Base-by-base conservation (phyloP, 495 filamentous ascomycete species). In the Beverwykella pulmonaria region DNA sequence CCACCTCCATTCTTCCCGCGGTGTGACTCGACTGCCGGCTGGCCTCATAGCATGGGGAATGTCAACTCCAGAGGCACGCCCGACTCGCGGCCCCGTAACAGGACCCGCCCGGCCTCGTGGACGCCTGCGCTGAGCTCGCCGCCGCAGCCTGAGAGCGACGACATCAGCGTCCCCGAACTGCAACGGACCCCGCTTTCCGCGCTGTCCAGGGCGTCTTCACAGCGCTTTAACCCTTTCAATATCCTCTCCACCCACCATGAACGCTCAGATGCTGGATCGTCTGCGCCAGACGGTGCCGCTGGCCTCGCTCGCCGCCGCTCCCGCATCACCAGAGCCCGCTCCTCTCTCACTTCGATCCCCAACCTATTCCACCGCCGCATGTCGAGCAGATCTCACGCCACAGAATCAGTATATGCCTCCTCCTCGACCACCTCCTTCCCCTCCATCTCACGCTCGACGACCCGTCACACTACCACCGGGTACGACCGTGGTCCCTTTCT, bases 311-410 rank as follows among this genome's bases (percentile, higher is more conserved):
- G 69, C n/a, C 65, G 69, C 29, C 57, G 46, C 26, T 74, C 71
- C 8, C 29, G 71, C 12, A 65, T 74, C 27, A 65, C 39, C 30
- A 41, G 72, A 25, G 66, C 66, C 49, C 72, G 72, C 58, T 46
- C 70, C 23, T 65, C 66, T 46, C 64, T 74, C 62, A 54, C 65
- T 27, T 65, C 72, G 9, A 61, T 74, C 36, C 72, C 72, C 20
- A 48, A 53, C 22, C 30, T 72, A 29, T 65, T 74, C 29, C 50
- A 55, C 48, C 72, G 72, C 62, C 62, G 63, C 57, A 50, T 14
- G n/a, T 48, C 62, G 22, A 67, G 56, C 50, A 55, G 58, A 30
- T 59, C 60, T 19, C 29, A 34, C 14, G 50, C 47, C 47, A 62
- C 65, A 29, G 53, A 57, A 1, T 65, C 65, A 46, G 32, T 53